Evolutionary conservation across 441 rosid species (phyloP).

Genomic region (Pelargonium citronellum): DNA sequence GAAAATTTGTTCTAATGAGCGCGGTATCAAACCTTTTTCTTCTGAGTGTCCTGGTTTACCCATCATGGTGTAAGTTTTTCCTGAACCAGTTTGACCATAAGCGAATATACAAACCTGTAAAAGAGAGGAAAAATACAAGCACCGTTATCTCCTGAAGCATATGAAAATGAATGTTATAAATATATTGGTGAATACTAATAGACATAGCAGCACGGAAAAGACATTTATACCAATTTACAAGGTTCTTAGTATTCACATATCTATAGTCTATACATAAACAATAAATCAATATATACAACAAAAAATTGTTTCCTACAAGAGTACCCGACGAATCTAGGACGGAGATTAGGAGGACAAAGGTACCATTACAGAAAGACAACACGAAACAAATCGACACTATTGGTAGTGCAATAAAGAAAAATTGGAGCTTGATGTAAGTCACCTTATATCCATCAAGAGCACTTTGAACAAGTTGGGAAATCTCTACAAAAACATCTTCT

Average conservation of each 20-base stretch:
- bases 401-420: background rate
- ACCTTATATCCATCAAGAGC: conserved; percentile 73
- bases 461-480: conserved; percentile 58
- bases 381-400: background rate
- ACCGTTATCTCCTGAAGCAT: background rate
- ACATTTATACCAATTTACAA: no score
- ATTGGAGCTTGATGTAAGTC: conserved; percentile 15
- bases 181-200: background rate
- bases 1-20: conserved; percentile 26
- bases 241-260: no score
- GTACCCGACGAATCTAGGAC: no score
- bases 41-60: conserved; percentile 21
- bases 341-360: no score
- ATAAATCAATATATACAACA: background rate
- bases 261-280: no score
- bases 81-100: conserved; percentile 29
- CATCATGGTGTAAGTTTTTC: conserved; percentile 30
- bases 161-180: background rate
- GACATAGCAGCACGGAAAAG: no score
- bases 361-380: no score
- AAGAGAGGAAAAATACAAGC: background rate
- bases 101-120: conserved; percentile 27
- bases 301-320: background rate
- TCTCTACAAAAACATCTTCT: conserved; percentile 50
- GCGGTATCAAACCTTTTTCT: conserved; percentile 27